Evolutionary conservation across 352 stramenopile species (phyloP).

Genomic region (Globisporangium ultimum): DNA sequence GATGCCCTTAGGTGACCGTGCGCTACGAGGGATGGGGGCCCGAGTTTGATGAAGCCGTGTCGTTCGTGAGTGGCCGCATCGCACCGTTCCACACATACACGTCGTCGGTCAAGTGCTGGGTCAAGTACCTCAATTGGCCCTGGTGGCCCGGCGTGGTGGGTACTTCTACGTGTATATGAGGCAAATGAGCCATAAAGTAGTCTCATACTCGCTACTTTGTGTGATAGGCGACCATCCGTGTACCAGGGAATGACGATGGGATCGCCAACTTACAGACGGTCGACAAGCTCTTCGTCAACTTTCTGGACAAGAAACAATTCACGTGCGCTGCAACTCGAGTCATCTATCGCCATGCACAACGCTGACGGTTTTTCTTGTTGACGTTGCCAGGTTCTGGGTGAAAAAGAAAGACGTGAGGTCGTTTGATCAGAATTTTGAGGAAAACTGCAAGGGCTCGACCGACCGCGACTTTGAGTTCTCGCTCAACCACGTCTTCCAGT

Average conservation of each 20-base stretch:
- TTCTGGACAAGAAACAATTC: slow-evolving; percentile 46
- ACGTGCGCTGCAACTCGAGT: not conserved
- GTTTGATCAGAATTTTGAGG: slow-evolving; percentile 41
- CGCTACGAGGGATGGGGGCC: slow-evolving; percentile 64
- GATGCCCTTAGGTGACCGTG: slow-evolving; percentile 40
- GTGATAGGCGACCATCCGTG: slow-evolving; percentile 51
- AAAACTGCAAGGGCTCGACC: slow-evolving; percentile 24
- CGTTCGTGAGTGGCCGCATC: slow-evolving; percentile 47
- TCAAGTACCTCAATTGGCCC: slow-evolving; percentile 78
- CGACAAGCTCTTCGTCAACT: slow-evolving; percentile 47
- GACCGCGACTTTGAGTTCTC: slow-evolving; percentile 40
- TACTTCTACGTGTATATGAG: too few relatives aligned
- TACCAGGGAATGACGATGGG: slow-evolving; percentile 39
- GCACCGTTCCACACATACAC: slow-evolving; percentile 79
- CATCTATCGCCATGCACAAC: not conserved
- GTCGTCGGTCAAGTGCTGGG: slow-evolving; percentile 77
- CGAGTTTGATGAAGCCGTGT: slow-evolving; percentile 59
- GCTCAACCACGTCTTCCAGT: slow-evolving; percentile 32
- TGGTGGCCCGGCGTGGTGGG: slow-evolving; percentile 63
- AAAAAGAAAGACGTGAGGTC: slow-evolving; percentile 28
- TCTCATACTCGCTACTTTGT: not conserved
- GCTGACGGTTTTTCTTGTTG: not conserved
- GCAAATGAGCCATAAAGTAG: too few relatives aligned
- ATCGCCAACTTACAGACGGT: slow-evolving; percentile 33
- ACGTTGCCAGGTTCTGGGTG: slow-evolving; percentile 41